Percentiles rank a stretch among this genome's conserved stretches.
These are phyloP conservation scores for Ogataea ganodermae DNA, from an alignment of 805 yeast species.

Conservation along the genomic window DNA sequence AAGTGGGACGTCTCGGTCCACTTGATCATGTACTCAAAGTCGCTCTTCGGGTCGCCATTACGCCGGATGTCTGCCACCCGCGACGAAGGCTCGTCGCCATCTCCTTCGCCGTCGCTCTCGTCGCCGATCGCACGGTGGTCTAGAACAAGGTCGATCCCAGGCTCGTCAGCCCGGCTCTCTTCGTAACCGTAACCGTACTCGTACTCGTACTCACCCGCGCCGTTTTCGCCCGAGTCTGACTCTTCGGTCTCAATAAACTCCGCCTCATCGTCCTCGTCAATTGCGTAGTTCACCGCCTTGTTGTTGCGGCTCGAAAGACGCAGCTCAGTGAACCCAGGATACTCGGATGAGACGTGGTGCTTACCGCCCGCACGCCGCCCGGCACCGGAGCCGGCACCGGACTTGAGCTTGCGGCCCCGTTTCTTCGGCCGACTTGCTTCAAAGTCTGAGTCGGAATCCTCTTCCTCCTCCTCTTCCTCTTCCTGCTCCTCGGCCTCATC, in stretches of 20 bases:
- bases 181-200: slow-evolving; percentile 30
- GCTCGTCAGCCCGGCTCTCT: slow-evolving; percentile 19
- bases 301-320: slow-evolving; percentile 79
- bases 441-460: slow-evolving; percentile 37
- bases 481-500: slow-evolving; percentile 28
- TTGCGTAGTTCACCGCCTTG: slow-evolving; percentile 71
- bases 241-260: slow-evolving; percentile 51
- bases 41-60: slow-evolving; percentile 52
- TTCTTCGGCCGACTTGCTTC: slow-evolving; percentile 12
- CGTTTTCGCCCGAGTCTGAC: slow-evolving; percentile 26
- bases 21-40: slow-evolving; percentile 66
- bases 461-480: slow-evolving; percentile 31
- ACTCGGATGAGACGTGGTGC: slow-evolving; percentile 13
- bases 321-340: slow-evolving; percentile 47
- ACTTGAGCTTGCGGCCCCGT: neutral
- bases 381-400: no score
- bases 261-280: slow-evolving; percentile 59
- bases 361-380: slow-evolving; percentile 12
- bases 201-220: slow-evolving; percentile 25
- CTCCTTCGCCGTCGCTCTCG: slow-evolving; percentile 36
- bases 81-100: slow-evolving; percentile 33
- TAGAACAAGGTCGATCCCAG: slow-evolving; percentile 45
- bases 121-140: slow-evolving; percentile 51
- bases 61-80: slow-evolving; percentile 16
- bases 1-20: slow-evolving; percentile 89